Base-by-base conservation (phyloP, 2,329 filamentous ascomycete genomes). In the Fusarium nodosum region DNA sequence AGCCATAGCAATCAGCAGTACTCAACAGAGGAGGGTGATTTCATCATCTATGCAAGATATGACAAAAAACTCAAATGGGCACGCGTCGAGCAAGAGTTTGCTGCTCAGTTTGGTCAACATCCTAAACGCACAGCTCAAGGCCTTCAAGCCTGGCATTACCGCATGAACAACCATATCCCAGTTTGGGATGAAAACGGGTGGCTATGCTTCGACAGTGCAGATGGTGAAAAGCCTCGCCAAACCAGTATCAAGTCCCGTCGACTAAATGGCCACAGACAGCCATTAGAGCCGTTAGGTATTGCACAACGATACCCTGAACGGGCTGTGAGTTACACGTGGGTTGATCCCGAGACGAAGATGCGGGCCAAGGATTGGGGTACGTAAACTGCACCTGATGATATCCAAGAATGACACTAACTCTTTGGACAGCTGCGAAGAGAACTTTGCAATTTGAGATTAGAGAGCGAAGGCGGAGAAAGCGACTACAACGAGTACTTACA, bases 291-390 rank as follows among this genome's bases (percentile, higher is more conserved):
- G 1, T 68, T 80, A 11, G 79, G 79, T 4, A 72, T 81, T 11
- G 79, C 77, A 0, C 78, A 80, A 55, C 77, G 84, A 12, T 85
- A 82, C 57, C 83, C 83, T 0, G 83, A 85, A 56, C 79, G 82
- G 20, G 82, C 82, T 7, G 75, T 85, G 30, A 73, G 77, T n/a
- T 85, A 85, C 68, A 26, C 72, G 1, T 85, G 83, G 83, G 80
- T 85, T 13, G 75, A 79, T 24, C 48, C 73, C 1, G 77, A 80
- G 44, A 66, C 81, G 41, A 82, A 82, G 69, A 55, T 67, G 33
- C 73, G 76, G 30, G 79, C 81, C 6, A 75, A 74, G 45, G 75
- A 80, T 52, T 78, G 81, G 71, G 78, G 82, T 84, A 75, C 75
- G 82, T 81, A 30, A 30, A 9, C 28, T 30, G 8, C 20, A 9